Evolutionary conservation across 202 grass and related monocot species (phyloP), one percentile per base, ranked within the genome.

Genomic region (Sporobolus alterniflorus): DNA sequence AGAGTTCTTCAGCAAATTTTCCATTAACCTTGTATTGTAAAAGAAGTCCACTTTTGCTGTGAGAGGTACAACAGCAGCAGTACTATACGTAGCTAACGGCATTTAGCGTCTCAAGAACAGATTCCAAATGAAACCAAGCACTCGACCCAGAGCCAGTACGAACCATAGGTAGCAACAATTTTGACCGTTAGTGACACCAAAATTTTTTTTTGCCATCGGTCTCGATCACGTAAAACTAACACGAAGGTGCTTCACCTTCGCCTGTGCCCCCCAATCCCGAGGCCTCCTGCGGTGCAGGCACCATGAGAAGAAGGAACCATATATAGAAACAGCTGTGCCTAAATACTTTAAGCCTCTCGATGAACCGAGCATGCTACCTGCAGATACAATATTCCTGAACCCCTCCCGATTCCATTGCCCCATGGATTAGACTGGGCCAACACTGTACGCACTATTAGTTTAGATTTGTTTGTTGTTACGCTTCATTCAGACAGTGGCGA

Each of bases 371-470:
- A 80, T 28, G 78, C 49, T 41, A 36, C 33, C 31, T 54, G 26
- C 51, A 55, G 25, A 30, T 80, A 75, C 69, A 48, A 52, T 57
- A 83, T 63, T 83, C 75, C 88, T 71, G 52, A 64, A 80, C 84
- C 70, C 88, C 84, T 87, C 75, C 80, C 54, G 74, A 34, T 87
- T 90, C 80, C 88, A 80, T 75, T 87, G 80, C 84, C 88, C 88
- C 63, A 87, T 79, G 79, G 62, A 74, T 79, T 86, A 82, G 73
- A 69, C 67, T 74, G 82, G 78, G 48, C 0, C 63, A 24, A 5
- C 29, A 26, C 6, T 39, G 4, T 3, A 39, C 20, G 34, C 50
- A 69, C n/a, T n/a, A n/a, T 69, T 83, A 87, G 46, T 79, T 52
- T 83, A 79, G 3, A 43, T 64, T 86, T 83, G 69, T 74, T 71